These are phyloP conservation scores for Cyanophora paradoxa DNA, from an alignment of 78 protist species.

Conservation along the genomic window DNA sequence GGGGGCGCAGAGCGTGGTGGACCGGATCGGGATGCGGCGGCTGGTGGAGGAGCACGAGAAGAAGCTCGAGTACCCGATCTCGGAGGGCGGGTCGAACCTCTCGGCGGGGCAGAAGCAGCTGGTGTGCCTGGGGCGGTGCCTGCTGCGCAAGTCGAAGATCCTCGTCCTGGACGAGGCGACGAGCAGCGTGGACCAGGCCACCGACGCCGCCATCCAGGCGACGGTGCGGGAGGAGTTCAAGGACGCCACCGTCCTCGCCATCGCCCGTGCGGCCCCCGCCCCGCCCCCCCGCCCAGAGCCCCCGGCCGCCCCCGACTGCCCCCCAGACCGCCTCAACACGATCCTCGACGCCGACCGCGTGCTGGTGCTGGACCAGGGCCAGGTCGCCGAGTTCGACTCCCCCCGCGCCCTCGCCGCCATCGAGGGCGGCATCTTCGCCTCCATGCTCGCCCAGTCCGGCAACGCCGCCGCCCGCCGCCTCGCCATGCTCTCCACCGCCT, in stretches of 20 bases:
- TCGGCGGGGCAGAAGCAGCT: conserved; percentile 88
- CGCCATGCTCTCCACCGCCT: too few species aligned
- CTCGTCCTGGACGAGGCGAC: conserved; percentile 86
- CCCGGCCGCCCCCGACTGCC: too few species aligned
- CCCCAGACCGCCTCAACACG: conserved; percentile 48
- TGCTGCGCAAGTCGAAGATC: conserved; percentile 42
- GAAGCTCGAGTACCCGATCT: background rate
- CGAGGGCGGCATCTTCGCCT: background rate
- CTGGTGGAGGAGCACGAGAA: too few species aligned
- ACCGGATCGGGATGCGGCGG: too few species aligned
- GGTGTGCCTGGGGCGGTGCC: conserved; percentile 83
- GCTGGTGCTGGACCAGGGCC: conserved; percentile 49
- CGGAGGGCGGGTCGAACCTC: conserved; percentile 67
- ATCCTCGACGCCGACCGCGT: conserved; percentile 50
- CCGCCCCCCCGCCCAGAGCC: too few species aligned
- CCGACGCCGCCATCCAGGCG: conserved; percentile 57
- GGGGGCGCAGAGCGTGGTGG: background rate
- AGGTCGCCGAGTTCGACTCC: conserved; percentile 25
- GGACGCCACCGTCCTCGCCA: conserved; percentile 36
- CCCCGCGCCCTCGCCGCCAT: conserved; percentile 16
- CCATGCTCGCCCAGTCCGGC: background rate
- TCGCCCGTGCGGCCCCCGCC: too few species aligned
- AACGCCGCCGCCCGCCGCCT: too few species aligned
- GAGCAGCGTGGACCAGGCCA: conserved; percentile 67
- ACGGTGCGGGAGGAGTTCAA: background rate